phyloP scores from a whole-genome alignment of 2,329 filamentous ascomycete species.

The Whalleya microplaca region DNA sequence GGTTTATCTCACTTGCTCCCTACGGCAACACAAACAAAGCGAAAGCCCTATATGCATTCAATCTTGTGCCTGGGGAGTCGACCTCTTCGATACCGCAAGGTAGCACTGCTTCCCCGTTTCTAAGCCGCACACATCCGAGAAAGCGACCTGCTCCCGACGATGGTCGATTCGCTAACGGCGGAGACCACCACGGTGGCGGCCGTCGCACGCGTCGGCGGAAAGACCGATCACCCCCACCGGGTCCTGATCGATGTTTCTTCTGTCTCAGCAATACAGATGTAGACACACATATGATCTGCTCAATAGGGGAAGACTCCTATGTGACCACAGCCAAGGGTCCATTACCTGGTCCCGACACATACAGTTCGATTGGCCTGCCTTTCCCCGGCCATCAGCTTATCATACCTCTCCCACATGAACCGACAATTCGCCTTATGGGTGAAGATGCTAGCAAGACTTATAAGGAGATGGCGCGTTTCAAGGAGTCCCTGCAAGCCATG shows the following conservation, averaged over 20 bases:
- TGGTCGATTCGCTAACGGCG: conserved; percentile 56
- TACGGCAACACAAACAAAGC: conserved; percentile 77
- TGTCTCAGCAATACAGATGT: conserved; percentile 87
- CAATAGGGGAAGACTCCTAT: conserved; percentile 86
- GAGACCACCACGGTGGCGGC: conserved; percentile 50
- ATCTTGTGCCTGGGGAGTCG: conserved; percentile 66
- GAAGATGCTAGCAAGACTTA: conserved; percentile 65
- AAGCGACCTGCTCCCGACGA: conserved; percentile 61
- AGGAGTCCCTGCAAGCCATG: conserved; percentile 78
- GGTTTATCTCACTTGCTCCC: conserved; percentile 87
- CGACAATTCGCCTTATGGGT: conserved; percentile 72
- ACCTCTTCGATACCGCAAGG: conserved; percentile 67
- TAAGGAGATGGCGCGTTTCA: conserved; percentile 83
- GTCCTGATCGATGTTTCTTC: conserved; percentile 88
- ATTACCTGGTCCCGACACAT: conserved; percentile 72
- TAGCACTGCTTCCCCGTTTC: conserved; percentile 76
- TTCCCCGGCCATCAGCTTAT: conserved; percentile 91
- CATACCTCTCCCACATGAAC: conserved; percentile 81
- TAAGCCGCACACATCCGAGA: conserved; percentile 46
- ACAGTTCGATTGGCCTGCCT: conserved; percentile 63
- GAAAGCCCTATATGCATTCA: conserved; percentile 81
- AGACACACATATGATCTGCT: conserved; percentile 85
- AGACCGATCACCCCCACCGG: conserved; percentile 60
- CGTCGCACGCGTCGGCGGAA: conserved; percentile 50
- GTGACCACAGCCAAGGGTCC: conserved; percentile 92